A percentile compares a stretch with the other conserved stretches of the same genome.
Conservation (phyloP, 2,329 filamentous ascomycete genomes). For the Esteya vermicola region DNA sequence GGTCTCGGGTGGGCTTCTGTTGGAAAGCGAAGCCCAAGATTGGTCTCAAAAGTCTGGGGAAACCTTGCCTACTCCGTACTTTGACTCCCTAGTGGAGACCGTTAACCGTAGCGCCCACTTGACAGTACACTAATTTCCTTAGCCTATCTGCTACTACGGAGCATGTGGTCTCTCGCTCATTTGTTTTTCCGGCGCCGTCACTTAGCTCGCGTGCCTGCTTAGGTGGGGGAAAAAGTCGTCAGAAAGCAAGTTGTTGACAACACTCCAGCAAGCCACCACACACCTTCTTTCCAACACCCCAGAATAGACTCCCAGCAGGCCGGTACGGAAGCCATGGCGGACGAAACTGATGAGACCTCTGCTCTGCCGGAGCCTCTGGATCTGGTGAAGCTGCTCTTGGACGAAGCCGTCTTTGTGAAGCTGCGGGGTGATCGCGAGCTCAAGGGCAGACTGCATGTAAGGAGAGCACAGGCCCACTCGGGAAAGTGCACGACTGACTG, state of each 20-base stretch:
- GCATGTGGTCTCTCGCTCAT: neutral
- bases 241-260: neutral
- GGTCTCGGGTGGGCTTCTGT: too few species aligned
- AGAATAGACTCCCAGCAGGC: neutral
- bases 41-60: too few species aligned
- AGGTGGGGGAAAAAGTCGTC: neutral
- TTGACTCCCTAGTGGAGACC: neutral
- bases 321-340: conserved; percentile 49
- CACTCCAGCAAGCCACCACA: neutral
- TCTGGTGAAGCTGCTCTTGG: conserved; percentile 82
- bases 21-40: too few species aligned
- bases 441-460: conserved; percentile 76
- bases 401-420: conserved; percentile 96
- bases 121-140: neutral
- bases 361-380: conserved; percentile 86
- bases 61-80: neutral
- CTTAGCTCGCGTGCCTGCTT: too few species aligned
- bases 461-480: conserved; percentile 7
- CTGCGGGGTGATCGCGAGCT: conserved; percentile 89
- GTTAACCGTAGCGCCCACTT: neutral
- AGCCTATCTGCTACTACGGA: neutral
- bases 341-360: conserved; percentile 58
- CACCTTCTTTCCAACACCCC: neutral
- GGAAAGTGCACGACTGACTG: neutral
- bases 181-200: neutral